Base-by-base conservation (phyloP, 169 alveolate species). In the Besnoitia besnoiti region DNA sequence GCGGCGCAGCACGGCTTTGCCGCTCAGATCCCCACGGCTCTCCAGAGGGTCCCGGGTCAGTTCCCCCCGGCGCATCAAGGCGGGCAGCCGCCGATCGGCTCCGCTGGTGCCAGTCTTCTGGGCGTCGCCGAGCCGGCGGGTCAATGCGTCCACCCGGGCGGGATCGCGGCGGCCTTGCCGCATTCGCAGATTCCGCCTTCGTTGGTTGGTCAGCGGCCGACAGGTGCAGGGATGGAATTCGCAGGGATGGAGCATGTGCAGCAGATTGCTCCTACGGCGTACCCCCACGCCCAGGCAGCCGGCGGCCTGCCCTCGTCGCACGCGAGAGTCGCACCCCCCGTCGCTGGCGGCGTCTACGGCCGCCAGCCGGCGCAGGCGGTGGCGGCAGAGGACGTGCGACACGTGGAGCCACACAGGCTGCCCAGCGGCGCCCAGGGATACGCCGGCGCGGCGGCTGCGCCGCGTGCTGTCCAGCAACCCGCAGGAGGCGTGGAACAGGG, bases 401-500 rank as follows among this genome's bases (percentile, higher is more conserved):
- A n/a, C n/a, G n/a, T n/a, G n/a, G n/a, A n/a, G n/a, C n/a, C n/a
- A n/a, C n/a, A n/a, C n/a, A n/a, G n/a, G n/a, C n/a, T n/a, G 33
- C 33, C 12, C 27, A 21, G 33, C 33, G 67, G 67, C 33, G 67
- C 24, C 55, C 24, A 49, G 24, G 14, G 33, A 21, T 19, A 0
- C 12, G 67, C 21, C 55, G 40, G 33, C 55, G 3, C 59, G 40
- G 50, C 59, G 21, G 59, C 59, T 39, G 87, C 50, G 40, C 44
- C 87, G 16, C 40, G 30, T 39, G 8, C 37, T 35, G 59, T 39
- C 61, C 40, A 30, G 7, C 33, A 24, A 10, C 67, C 67, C 67
- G 24, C n/a, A 73, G 82, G 46, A 7, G 46, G 46, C 19, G 82
- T 10, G 85, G 67, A 89, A 67, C 92, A 89, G 85, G 59, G 40